A percentile compares a stretch with the other conserved stretches of the same genome.
Conservation (phyloP, 768 basidiomycete genomes). For the Neoboletus magnificus region DNA sequence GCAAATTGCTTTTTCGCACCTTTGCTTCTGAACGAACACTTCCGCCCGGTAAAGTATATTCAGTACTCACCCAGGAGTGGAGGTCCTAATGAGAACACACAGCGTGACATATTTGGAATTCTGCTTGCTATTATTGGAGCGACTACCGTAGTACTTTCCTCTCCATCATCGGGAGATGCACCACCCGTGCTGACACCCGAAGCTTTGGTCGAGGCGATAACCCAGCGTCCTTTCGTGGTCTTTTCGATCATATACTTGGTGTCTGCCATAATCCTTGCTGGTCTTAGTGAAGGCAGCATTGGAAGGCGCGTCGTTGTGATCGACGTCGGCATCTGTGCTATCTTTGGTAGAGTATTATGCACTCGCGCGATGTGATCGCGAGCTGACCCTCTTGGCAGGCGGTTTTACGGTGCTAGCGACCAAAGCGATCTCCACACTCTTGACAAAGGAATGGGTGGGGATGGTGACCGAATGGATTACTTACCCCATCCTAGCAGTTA, state of each 20-base stretch:
- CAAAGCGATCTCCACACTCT: slow-evolving; percentile 84
- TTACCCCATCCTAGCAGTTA: slow-evolving; percentile 72
- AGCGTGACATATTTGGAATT: slow-evolving; percentile 81
- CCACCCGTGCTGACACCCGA: slow-evolving; percentile 55
- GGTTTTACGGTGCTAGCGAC: slow-evolving; percentile 94
- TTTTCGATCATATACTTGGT: slow-evolving; percentile 66
- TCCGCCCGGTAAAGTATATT: slow-evolving; percentile 58
- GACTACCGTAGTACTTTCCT: slow-evolving; percentile 84
- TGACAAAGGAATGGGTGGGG: slow-evolving; percentile 73
- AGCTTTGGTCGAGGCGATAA: slow-evolving; percentile 64
- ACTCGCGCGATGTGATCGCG: not conserved
- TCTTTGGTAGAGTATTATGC: slow-evolving; percentile 56
- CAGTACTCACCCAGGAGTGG: not conserved
- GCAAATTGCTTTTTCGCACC: slow-evolving; percentile 96
- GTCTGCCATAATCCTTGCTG: slow-evolving; percentile 54
- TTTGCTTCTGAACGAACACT: slow-evolving; percentile 74
- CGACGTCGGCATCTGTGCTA: slow-evolving; percentile 84
- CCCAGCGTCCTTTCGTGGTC: slow-evolving; percentile 67
- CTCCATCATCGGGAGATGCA: slow-evolving; percentile 66
- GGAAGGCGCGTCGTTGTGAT: slow-evolving; percentile 75
- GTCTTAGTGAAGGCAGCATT: slow-evolving; percentile 59
- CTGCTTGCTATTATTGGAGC: slow-evolving; percentile 82
- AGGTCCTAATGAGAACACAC: slow-evolving; percentile 12
- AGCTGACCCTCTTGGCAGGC: slow-evolving; percentile 40
- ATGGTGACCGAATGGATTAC: slow-evolving; percentile 81